Evolutionary conservation across 257 asterid species (phyloP).

Genomic region (Schizonepeta tenuifolia): DNA sequence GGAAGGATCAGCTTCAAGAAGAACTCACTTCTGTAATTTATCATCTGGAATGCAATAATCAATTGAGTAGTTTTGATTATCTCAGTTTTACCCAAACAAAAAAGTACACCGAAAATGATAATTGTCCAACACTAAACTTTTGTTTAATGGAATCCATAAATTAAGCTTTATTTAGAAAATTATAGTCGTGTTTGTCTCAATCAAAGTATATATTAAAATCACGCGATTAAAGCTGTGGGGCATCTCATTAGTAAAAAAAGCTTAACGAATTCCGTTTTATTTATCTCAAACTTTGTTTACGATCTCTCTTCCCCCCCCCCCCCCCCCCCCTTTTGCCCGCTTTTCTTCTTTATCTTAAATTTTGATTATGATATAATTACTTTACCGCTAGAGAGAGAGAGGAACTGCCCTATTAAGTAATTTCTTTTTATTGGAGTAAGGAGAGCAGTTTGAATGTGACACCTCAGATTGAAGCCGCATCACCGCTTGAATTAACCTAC

Average conservation of each 20-base stretch:
- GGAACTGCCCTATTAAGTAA: too few species aligned
- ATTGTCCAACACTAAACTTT: background rate
- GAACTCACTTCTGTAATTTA: too few species aligned
- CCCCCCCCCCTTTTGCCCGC: too few species aligned
- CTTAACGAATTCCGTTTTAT: slow-evolving; percentile 21
- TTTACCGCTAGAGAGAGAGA: background rate
- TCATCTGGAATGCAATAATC: background rate
- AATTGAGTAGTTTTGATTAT: background rate
- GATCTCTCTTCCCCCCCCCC: slow-evolving; percentile 6
- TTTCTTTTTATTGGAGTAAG: too few species aligned
- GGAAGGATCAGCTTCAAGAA: background rate
- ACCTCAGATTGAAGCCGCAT: too few species aligned
- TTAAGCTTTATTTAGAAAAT: background rate
- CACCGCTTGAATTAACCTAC: too few species aligned
- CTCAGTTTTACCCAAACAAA: background rate
- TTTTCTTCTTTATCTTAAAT: slow-evolving; percentile 5
- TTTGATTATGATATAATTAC: background rate
- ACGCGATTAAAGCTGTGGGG: slow-evolving; percentile 55
- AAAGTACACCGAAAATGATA: background rate
- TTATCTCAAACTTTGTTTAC: slow-evolving; percentile 23
- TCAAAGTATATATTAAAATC: slow-evolving; percentile 36
- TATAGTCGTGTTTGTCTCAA: slow-evolving; percentile 35
- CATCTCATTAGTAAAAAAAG: slow-evolving; percentile 22
- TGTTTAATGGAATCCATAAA: background rate
- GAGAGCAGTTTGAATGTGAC: too few species aligned